Base-by-base conservation (phyloP, 2,329 filamentous ascomycete genomes). In the Aspergillus fructus region DNA sequence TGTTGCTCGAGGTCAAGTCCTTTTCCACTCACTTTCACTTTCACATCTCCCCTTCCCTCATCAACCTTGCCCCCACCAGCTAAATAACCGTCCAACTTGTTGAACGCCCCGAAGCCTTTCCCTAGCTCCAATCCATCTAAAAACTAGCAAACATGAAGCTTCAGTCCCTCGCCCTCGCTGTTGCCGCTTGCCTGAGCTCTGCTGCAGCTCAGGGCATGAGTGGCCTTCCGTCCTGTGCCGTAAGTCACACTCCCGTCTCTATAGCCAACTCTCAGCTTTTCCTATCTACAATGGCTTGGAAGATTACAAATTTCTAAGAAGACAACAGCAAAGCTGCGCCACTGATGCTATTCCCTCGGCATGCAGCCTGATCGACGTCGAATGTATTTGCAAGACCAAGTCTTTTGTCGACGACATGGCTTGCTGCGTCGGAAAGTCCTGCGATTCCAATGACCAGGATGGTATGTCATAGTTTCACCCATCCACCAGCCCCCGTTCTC, bases 161-260 rank as follows among this genome's bases (percentile, higher is more conserved):
- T 60, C 70, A 80, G 57, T 64, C 81, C 65, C 71, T 83, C 62
- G 70, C 79, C 60, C 72, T 85, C 65, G 79, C 83, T 64, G 73
- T 85, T 48, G 78, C 82, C 64, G 79, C 79, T 74, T 74, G 85
- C 58, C 79, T 82, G 61, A 73, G 76, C 60, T 70, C 77, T 27
- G 74, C 68, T n/a, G 62, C 66, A 49, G 81, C 81, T 40, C 83
- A 84, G 68, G 65, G 67, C 40, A 66, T 79, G 56, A 63, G 67
- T 30, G 67, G 65, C 40, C 78, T 83, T 49, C 85, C 83, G 15
- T 58, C 61, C 9, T 88, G 81, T 65, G 84, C 84, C 62, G 84
- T 87, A 78, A 67, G 83, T 79, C 39, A 8, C 19, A 2, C 17
- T 6, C 30, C 27, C n/a, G 21, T 19, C 40, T 17, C 15, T 15